Conservation (phyloP, 495 filamentous ascomycete genomes). For the Durotheca rogersii region DNA sequence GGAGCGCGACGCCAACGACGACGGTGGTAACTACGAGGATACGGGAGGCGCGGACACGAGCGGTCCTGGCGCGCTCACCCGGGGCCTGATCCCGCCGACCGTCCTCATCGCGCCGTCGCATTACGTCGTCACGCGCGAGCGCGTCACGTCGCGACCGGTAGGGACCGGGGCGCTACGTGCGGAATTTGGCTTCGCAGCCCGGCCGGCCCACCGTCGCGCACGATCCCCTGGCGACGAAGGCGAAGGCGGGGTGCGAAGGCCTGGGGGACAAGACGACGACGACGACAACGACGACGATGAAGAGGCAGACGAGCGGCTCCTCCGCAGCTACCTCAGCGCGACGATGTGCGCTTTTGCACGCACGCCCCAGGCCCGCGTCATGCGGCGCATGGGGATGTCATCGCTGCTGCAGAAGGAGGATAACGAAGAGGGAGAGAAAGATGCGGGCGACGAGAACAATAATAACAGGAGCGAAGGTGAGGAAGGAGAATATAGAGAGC, state of each 20-base stretch:
- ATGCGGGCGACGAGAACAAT: too few relatives aligned
- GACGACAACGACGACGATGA: too few relatives aligned
- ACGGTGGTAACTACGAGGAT: too few relatives aligned
- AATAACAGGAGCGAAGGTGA: too few relatives aligned
- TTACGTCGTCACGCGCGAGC: constrained; percentile 35
- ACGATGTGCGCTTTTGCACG: constrained; percentile 36
- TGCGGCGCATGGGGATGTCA: constrained; percentile 17
- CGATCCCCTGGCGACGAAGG: too few relatives aligned
- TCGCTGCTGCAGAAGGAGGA: constrained; percentile 4
- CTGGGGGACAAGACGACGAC: too few relatives aligned
- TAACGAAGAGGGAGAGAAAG: constrained; percentile 4
- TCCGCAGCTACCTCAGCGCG: constrained; percentile 31
- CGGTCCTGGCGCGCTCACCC: too few relatives aligned
- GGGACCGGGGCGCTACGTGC: not conserved
- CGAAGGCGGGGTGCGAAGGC: too few relatives aligned
- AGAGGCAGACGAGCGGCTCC: constrained; percentile 7
- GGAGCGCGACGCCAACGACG: constrained; percentile 25
- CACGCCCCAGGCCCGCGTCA: constrained; percentile 37
- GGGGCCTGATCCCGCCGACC: not conserved
- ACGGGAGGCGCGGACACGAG: too few relatives aligned
- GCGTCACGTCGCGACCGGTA: constrained; percentile 27
- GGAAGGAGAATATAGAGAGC: too few relatives aligned
- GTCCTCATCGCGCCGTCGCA: not conserved
- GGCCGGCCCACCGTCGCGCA: too few relatives aligned
- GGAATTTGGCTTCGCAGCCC: too few relatives aligned